These are phyloP conservation scores for Coemansia sp. DNA, from an alignment of 192 early-diverging fungal genomes.

Conservation along the genomic window DNA sequence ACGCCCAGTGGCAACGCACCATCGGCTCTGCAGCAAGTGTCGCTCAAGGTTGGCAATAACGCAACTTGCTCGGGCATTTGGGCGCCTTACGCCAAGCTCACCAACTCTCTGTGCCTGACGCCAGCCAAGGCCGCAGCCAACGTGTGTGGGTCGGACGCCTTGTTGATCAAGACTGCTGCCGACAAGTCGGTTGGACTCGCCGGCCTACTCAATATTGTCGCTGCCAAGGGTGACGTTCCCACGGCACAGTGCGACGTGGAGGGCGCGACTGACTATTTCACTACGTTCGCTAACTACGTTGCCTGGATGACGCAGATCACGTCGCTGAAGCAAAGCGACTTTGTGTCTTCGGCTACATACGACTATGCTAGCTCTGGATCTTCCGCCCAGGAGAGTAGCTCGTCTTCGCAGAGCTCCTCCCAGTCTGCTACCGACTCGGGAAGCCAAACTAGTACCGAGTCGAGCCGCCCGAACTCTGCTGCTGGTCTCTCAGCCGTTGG, in stretches of 20 bases:
- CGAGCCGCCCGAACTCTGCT: constrained; percentile 8
- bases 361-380: constrained; percentile 13
- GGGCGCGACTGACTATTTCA: constrained; percentile 42
- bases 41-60: constrained; percentile 41
- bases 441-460: constrained; percentile 12
- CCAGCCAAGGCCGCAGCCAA: constrained; percentile 38
- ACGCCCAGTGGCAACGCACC: constrained; percentile 3
- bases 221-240: constrained; percentile 32
- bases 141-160: constrained; percentile 43
- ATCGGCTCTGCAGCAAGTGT: constrained; percentile 17
- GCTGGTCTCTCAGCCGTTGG: constrained; percentile 1
- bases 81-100: constrained; percentile 46
- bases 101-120: constrained; percentile 50
- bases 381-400: constrained; percentile 7
- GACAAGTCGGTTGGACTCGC: constrained; percentile 38
- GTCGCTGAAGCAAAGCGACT: constrained; percentile 34
- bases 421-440: constrained; percentile 17
- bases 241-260: constrained; percentile 23
- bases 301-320: constrained; percentile 52
- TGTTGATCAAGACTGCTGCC: constrained; percentile 39
- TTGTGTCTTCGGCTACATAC: constrained; percentile 43
- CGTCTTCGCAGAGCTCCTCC: constrained; percentile 6
- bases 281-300: constrained; percentile 55
- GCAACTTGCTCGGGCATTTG: constrained; percentile 41
- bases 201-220: constrained; percentile 53